A percentile compares a stretch with the other conserved stretches of the same genome.
Conservation (phyloP, 1,284 basidiomycete genomes). For the Moesziomyces aphidis region DNA sequence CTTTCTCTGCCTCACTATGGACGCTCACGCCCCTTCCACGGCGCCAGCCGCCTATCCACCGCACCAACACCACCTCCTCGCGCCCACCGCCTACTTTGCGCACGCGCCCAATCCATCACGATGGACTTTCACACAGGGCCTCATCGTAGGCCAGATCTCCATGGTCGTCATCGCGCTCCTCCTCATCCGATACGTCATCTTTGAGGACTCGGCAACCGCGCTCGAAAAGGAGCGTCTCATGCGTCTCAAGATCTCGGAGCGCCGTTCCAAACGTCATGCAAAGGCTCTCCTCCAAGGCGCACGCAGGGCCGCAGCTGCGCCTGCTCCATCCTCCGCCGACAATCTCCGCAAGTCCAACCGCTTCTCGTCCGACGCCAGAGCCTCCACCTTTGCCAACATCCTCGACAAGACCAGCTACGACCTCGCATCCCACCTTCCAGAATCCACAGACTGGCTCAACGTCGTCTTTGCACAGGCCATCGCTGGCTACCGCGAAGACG, state of each 20-base stretch:
- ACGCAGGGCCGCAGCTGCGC: slow-evolving; percentile 4
- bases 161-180: slow-evolving; percentile 62
- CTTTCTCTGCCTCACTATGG: slow-evolving; percentile 7
- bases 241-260: slow-evolving; percentile 47
- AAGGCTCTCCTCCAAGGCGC: slow-evolving; percentile 33
- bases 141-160: slow-evolving; percentile 72
- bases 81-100: slow-evolving; percentile 25
- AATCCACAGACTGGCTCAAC: slow-evolving; percentile 73
- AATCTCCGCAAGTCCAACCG: slow-evolving; percentile 20
- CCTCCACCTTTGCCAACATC: slow-evolving; percentile 53
- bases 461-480: slow-evolving; percentile 72
- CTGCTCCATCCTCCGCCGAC: slow-evolving; percentile 4
- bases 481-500: slow-evolving; percentile 67
- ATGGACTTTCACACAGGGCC: slow-evolving; percentile 72
- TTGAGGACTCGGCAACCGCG: slow-evolving; percentile 68
- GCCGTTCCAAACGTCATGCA: slow-evolving; percentile 45
- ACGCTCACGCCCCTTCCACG: slow-evolving; percentile 1
- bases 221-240: slow-evolving; percentile 47
- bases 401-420: slow-evolving; percentile 72
- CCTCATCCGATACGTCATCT: slow-evolving; percentile 72
- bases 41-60: slow-evolving; percentile 6
- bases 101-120: slow-evolving; percentile 24
- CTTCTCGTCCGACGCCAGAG: slow-evolving; percentile 29
- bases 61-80: slow-evolving; percentile 8
- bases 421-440: slow-evolving; percentile 71